phyloP scores from a whole-genome alignment of 352 stramenopile genomes.

The Pythium phragmitis region DNA sequence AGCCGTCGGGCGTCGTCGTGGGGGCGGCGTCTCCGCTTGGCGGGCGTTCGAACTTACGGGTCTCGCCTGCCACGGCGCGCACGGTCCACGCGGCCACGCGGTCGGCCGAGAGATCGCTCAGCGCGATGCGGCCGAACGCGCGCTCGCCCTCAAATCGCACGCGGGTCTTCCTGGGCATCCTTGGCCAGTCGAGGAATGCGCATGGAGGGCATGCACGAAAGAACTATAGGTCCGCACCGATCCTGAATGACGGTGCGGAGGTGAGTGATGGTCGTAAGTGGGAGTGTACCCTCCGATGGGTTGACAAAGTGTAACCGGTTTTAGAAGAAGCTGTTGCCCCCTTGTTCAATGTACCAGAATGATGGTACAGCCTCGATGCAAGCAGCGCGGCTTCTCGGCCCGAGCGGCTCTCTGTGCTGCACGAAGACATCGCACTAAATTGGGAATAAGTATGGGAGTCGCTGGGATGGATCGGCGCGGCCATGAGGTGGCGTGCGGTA shows the following conservation, averaged over 20 bases:
- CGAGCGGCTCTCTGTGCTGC: not conserved
- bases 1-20: not conserved
- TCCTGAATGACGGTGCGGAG: constrained; percentile 7
- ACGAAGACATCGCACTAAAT: not conserved
- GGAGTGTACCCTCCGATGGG: too few relatives aligned
- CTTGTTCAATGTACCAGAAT: constrained; percentile 4
- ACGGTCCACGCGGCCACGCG: constrained; percentile 58
- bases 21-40: not conserved
- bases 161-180: constrained; percentile 27
- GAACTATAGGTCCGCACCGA: not conserved
- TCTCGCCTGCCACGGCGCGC: constrained; percentile 54
- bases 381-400: not conserved
- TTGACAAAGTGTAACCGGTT: not conserved
- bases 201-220: not conserved
- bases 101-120: constrained; percentile 51
- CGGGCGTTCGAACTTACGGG: constrained; percentile 43
- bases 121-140: constrained; percentile 58
- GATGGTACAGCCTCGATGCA: not conserved
- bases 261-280: constrained; percentile 26
- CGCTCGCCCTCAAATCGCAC: constrained; percentile 29
- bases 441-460: constrained; percentile 27
- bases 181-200: not conserved
- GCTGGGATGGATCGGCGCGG: constrained; percentile 32
- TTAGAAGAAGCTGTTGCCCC: constrained; percentile 6
- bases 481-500: constrained; percentile 59